A percentile compares a stretch with the other conserved stretches of the same genome.
phyloP scores from a whole-genome alignment of 768 basidiomycete species.

The Serendipita sp. region DNA sequence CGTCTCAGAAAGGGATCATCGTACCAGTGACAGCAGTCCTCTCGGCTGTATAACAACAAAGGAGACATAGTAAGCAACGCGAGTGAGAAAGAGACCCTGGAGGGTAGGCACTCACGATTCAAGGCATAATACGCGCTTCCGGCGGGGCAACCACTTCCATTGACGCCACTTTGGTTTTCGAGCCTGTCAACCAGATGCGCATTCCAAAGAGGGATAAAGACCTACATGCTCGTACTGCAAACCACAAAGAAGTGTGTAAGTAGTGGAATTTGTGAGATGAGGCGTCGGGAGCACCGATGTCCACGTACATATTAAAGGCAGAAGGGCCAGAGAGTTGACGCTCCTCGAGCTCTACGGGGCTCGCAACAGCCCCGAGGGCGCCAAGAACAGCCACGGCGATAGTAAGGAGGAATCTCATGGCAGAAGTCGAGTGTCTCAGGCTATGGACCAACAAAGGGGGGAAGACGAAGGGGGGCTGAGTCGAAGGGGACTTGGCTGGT shows the following conservation, averaged over 20 bases:
- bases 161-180: neutral
- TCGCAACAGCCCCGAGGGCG: neutral
- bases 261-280: neutral
- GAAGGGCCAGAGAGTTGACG: neutral
- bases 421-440: neutral
- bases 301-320: neutral
- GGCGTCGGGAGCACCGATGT: neutral
- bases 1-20: neutral
- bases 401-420: neutral
- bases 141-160: neutral
- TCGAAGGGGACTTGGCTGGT: no score
- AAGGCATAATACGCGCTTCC: neutral
- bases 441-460: no score
- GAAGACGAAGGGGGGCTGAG: no score
- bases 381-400: neutral
- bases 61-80: no score
- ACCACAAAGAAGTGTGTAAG: no score
- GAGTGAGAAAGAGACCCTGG: no score
- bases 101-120: no score
- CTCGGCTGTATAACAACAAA: neutral
- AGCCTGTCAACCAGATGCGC: no score
- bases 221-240: conserved; percentile 6
- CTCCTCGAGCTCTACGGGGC: neutral
- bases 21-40: neutral
- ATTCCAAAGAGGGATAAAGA: neutral